Evolutionary conservation across 208 protist genomes (phyloP).

Genomic region (Tritrichomonas foetus): DNA sequence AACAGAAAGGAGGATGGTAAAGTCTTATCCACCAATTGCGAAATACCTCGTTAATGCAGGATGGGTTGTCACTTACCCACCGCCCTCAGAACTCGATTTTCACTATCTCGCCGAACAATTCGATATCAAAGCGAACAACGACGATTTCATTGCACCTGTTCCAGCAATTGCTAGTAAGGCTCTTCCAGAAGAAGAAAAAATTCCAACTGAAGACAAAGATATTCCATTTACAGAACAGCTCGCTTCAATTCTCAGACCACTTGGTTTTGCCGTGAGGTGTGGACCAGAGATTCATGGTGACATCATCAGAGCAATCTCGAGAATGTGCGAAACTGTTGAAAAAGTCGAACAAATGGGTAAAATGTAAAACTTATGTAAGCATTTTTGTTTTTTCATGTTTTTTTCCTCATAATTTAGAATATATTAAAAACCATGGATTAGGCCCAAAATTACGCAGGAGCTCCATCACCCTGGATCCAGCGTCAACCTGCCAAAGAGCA

Average conservation of each 20-base stretch:
- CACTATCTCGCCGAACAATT: slow-evolving; percentile 22
- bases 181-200: background rate
- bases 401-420: too few relatives aligned
- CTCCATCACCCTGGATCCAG: too few relatives aligned
- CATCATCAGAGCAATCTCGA: background rate
- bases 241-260: background rate
- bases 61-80: background rate
- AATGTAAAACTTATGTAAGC: too few relatives aligned
- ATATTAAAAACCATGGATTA: too few relatives aligned
- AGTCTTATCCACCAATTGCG: slow-evolving; percentile 24
- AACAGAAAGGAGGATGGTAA: background rate
- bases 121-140: background rate
- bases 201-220: background rate
- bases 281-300: background rate
- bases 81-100: background rate
- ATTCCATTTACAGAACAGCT: background rate
- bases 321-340: background rate
- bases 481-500: too few relatives aligned
- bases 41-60: background rate
- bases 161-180: background rate
- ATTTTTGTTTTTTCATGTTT: too few relatives aligned
- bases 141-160: background rate
- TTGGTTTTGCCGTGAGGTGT: slow-evolving; percentile 10
- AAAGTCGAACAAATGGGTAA: background rate
- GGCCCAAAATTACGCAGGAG: too few relatives aligned